A percentile compares a stretch with the other conserved stretches of the same genome.
Evolutionary conservation across 2,329 filamentous ascomycete genomes (phyloP).

Genomic region (Cylindrodendrum hubeiense): DNA sequence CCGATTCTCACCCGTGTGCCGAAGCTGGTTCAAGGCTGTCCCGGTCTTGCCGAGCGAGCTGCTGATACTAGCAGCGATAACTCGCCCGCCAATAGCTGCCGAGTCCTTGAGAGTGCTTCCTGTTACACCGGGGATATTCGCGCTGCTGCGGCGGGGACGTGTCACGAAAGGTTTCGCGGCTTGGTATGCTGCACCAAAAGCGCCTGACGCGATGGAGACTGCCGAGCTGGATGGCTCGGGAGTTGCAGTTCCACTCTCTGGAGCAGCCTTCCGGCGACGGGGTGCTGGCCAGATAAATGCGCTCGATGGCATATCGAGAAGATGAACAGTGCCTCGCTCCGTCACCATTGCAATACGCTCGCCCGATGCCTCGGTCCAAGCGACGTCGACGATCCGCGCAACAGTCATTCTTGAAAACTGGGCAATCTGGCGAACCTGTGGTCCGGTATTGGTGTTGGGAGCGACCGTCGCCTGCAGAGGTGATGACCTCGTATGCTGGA

Average conservation of each 20-base stretch:
- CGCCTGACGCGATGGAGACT: constrained; percentile 77
- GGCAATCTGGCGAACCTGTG: constrained; percentile 83
- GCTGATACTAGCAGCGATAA: constrained; percentile 79
- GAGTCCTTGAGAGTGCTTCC: constrained; percentile 66
- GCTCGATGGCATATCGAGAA: constrained; percentile 86
- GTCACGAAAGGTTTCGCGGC: constrained; percentile 72
- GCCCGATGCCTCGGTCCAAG: constrained; percentile 85
- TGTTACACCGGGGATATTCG: constrained; percentile 50
- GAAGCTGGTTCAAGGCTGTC: constrained; percentile 75
- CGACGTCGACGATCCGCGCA: constrained; percentile 89
- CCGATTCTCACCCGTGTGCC: constrained; percentile 81
- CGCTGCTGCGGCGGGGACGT: constrained; percentile 65
- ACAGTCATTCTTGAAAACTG: constrained; percentile 93
- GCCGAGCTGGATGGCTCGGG: constrained; percentile 66
- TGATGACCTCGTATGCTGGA: constrained; percentile 73
- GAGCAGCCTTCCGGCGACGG: constrained; percentile 61
- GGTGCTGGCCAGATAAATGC: constrained; percentile 91
- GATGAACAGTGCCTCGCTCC: constrained; percentile 93
- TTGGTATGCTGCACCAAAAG: constrained; percentile 77
- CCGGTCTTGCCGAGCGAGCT: constrained; percentile 82
- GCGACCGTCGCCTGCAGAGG: constrained; percentile 64
- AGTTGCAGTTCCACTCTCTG: constrained; percentile 59
- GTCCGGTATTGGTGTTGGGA: constrained; percentile 61
- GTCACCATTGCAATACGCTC: constrained; percentile 91
- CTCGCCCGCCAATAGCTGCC: constrained; percentile 77